Evolutionary conservation across 768 basidiomycete species (phyloP).

Genomic region (Mrakia frigida): DNA sequence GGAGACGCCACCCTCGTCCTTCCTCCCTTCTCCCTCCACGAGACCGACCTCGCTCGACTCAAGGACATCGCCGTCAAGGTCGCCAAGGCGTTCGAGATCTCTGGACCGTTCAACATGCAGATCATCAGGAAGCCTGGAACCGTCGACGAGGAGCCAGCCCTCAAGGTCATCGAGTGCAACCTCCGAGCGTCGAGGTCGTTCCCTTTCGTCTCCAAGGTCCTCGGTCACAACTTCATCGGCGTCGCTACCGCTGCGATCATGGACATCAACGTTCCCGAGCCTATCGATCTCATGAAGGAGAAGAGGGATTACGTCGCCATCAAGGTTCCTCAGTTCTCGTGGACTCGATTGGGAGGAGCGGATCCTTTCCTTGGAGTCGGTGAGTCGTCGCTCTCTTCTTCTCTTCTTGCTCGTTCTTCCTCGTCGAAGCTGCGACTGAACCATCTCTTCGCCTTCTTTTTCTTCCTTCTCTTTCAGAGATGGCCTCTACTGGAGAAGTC

Average conservation of each 20-base stretch:
- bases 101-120: conserved; percentile 99
- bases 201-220: conserved; percentile 92
- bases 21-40: conserved; percentile 77
- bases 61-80: conserved; percentile 95
- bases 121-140: conserved; percentile 76
- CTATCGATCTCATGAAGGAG: conserved; percentile 84
- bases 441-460: not conserved
- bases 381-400: conserved; percentile 47
- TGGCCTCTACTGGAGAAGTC: conserved; percentile 97
- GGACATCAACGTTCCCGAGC: conserved; percentile 77
- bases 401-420: too few relatives aligned
- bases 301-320: conserved; percentile 86
- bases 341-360: conserved; percentile 71
- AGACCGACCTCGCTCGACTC: conserved; percentile 72
- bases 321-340: conserved; percentile 97
- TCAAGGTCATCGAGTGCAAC: conserved; percentile 99
- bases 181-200: conserved; percentile 95
- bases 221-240: conserved; percentile 96
- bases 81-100: conserved; percentile 88
- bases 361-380: conserved; percentile 85
- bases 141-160: conserved; percentile 57
- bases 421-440: not conserved
- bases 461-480: conserved; percentile 54
- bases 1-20: conserved; percentile 97
- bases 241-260: conserved; percentile 83